Percentiles rank a stretch among this genome's conserved stretches.
phyloP scores from a whole-genome alignment of 371 early-diverging fungal genomes.

The Saksenaea oblongispora region DNA sequence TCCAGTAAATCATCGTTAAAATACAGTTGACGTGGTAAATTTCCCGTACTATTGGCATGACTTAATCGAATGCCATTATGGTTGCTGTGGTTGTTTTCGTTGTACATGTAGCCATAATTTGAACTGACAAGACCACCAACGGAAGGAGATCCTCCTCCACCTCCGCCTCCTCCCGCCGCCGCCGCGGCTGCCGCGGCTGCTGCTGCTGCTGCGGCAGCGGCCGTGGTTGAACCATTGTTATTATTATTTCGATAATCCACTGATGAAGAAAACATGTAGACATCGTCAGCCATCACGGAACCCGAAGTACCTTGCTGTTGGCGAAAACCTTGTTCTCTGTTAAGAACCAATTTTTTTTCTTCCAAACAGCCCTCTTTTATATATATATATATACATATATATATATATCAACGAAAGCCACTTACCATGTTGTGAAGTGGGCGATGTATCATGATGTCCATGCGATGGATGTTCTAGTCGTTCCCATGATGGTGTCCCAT shows the following conservation, averaged over 20 bases:
- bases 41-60: not conserved
- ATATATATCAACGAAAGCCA: too few species aligned
- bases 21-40: not conserved
- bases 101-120: not conserved
- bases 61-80: not conserved
- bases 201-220: not conserved
- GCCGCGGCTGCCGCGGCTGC: not conserved
- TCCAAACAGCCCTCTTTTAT: too few species aligned
- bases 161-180: not conserved
- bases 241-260: not conserved
- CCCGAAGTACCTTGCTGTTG: not conserved
- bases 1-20: not conserved
- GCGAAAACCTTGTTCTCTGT: not conserved
- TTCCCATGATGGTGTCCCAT: conserved; percentile 1
- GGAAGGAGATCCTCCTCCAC: not conserved
- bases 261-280: not conserved
- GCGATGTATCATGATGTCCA: conserved; percentile 2
- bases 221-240: not conserved
- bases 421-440: not conserved
- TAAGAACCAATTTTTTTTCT: too few species aligned
- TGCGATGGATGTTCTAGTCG: not conserved
- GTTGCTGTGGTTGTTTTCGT: not conserved
- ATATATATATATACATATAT: too few species aligned
- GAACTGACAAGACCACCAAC: not conserved
- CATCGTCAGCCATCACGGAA: not conserved